Conservation (phyloP, 192 early-diverging fungal species). For the Chytriomyces hyalinus region DNA sequence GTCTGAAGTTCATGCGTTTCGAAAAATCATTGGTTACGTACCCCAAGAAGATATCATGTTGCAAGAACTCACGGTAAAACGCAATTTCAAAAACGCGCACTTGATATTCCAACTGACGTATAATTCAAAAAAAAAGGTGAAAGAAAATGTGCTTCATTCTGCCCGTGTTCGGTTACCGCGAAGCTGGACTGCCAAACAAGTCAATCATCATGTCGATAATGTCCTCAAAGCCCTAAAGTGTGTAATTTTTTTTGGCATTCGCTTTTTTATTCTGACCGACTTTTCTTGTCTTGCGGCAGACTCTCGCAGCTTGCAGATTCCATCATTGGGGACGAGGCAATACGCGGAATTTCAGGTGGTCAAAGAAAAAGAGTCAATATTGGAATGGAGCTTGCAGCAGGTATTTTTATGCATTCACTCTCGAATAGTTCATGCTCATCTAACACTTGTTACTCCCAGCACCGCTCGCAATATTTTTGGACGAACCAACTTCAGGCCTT, state of each 20-base stretch:
- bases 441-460: slow-evolving; percentile 29
- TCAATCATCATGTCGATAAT: slow-evolving; percentile 38
- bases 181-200: slow-evolving; percentile 31
- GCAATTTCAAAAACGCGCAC: not conserved
- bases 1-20: slow-evolving; percentile 63
- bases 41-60: slow-evolving; percentile 77
- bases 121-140: slow-evolving; percentile 25
- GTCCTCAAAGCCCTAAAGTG: slow-evolving; percentile 38
- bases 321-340: slow-evolving; percentile 72
- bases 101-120: not conserved
- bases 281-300: slow-evolving; percentile 10
- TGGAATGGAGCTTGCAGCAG: slow-evolving; percentile 79
- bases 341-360: slow-evolving; percentile 83
- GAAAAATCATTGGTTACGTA: slow-evolving; percentile 75
- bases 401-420: not conserved
- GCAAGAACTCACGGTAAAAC: slow-evolving; percentile 68
- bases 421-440: not conserved
- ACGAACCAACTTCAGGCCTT: slow-evolving; percentile 85
- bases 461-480: slow-evolving; percentile 84
- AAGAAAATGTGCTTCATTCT: slow-evolving; percentile 65
- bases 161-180: slow-evolving; percentile 40
- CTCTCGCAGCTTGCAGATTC: slow-evolving; percentile 40
- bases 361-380: slow-evolving; percentile 85
- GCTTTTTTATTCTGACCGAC: not conserved
- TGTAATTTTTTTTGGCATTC: not conserved